phyloP scores from a whole-genome alignment of 2,329 filamentous ascomycete genomes.

The Aspergillus viridinutans region DNA sequence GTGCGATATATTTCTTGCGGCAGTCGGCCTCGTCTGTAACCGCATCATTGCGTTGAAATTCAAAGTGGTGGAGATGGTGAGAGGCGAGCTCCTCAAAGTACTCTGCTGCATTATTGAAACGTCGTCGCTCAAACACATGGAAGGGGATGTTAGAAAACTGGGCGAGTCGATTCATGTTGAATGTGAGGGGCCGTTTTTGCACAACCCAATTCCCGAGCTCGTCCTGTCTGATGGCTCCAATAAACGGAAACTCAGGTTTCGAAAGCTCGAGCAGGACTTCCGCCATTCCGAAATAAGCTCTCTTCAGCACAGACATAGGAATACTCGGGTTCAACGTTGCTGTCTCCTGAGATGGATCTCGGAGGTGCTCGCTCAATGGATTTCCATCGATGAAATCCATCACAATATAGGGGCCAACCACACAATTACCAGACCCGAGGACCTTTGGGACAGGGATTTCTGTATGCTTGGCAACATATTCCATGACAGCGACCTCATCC shows the following conservation, averaged over 20 bases:
- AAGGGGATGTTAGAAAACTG: conserved; percentile 21
- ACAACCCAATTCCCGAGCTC: conserved; percentile 13
- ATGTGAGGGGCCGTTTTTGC: conserved; percentile 17
- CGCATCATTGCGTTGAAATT: conserved; percentile 26
- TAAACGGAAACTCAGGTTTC: conserved; percentile 20
- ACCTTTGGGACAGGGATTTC: too few relatives aligned
- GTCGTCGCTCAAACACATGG: conserved; percentile 11
- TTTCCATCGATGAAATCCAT: conserved; percentile 24
- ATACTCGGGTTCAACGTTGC: conserved; percentile 15
- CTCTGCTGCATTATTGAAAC: conserved; percentile 19
- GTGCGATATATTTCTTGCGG: conserved; percentile 24
- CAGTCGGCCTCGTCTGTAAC: conserved; percentile 19
- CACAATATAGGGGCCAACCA: too few relatives aligned
- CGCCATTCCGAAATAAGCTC: conserved; percentile 22
- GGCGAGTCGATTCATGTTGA: conserved; percentile 25
- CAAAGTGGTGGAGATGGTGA: conserved; percentile 24
- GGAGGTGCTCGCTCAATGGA: conserved; percentile 19
- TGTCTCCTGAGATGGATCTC: conserved; percentile 13
- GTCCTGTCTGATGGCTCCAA: conserved; percentile 18
- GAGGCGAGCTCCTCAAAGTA: conserved; percentile 26
- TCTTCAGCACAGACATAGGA: conserved; percentile 14
- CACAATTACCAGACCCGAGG: too few relatives aligned
- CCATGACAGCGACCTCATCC: conserved; percentile 24
- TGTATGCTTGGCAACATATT: conserved; percentile 19
- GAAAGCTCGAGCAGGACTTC: conserved; percentile 24